Conservation (phyloP, 2,329 filamentous ascomycete genomes). For the Ophiostoma populinum region DNA sequence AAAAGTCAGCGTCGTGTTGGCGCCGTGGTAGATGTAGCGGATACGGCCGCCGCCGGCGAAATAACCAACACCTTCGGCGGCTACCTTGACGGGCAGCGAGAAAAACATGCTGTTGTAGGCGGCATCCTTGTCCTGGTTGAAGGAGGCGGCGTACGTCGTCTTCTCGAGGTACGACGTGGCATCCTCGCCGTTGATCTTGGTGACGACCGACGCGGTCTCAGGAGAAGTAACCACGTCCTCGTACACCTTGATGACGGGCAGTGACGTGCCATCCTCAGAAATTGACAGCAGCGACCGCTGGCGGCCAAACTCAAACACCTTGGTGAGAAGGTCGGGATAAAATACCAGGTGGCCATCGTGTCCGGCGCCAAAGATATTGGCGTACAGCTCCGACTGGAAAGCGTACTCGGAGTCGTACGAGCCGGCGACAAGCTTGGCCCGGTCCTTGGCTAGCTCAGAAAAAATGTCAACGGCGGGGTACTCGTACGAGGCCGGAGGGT, state of each 20-base stretch:
- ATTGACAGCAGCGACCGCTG: conserved; percentile 24
- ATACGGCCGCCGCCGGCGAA: conserved; percentile 18
- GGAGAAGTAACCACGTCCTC: conserved; percentile 9
- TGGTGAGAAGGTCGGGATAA: conserved; percentile 23
- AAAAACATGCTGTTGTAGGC: conserved; percentile 24
- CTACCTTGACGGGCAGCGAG: conserved; percentile 12
- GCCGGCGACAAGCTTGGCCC: conserved; percentile 17
- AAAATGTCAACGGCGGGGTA: conserved; percentile 23
- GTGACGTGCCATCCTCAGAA: conserved; percentile 16
- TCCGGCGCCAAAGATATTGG: conserved; percentile 20
- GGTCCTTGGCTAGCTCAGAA: conserved; percentile 18
- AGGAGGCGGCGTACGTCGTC: conserved; percentile 21
- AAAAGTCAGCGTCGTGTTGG: conserved; percentile 20
- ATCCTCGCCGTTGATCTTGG: conserved; percentile 16
- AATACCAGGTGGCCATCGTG: conserved; percentile 26
- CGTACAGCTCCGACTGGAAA: conserved; percentile 24
- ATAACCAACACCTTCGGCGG: conserved; percentile 13
- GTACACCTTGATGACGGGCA: conserved; percentile 33
- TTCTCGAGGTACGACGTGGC: conserved; percentile 23
- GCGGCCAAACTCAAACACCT: conserved; percentile 20
- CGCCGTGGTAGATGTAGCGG: conserved; percentile 16
- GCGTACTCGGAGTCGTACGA: conserved; percentile 23
- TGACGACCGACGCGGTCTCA: conserved; percentile 12
- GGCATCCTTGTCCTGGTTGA: conserved; percentile 16
- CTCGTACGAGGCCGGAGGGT: conserved; percentile 21